phyloP scores from a whole-genome alignment of 2,329 filamentous ascomycete genomes.

The Cryoendolithus antarcticus region DNA sequence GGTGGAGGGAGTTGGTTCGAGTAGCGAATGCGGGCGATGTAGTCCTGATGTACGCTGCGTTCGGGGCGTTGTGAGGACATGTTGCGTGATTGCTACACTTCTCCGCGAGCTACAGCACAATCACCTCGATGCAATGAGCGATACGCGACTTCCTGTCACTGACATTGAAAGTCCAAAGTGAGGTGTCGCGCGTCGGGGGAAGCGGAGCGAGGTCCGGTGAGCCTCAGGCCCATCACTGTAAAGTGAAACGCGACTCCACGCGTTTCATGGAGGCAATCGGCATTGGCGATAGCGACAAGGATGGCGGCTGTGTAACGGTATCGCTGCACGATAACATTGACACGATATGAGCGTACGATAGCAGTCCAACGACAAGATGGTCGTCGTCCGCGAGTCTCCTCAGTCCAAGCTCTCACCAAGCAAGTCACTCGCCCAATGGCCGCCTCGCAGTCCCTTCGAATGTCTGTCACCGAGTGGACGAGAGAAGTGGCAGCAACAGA shows the following conservation, averaged over 20 bases:
- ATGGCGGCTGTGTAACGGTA: too few species aligned
- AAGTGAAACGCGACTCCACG: too few species aligned
- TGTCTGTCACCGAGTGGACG: constrained; percentile 67
- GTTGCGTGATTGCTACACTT: background rate
- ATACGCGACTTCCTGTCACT: too few species aligned
- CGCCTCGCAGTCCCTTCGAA: constrained; percentile 51
- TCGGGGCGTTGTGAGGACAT: constrained; percentile 16
- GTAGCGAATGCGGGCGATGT: constrained; percentile 90
- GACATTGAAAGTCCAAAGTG: too few species aligned
- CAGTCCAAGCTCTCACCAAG: constrained; percentile 32
- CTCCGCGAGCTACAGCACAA: background rate
- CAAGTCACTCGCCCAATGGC: constrained; percentile 39
- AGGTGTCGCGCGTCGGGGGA: too few species aligned
- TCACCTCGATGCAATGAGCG: background rate
- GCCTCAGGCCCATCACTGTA: too few species aligned
- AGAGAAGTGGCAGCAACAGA: constrained; percentile 57
- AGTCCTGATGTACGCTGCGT: constrained; percentile 67
- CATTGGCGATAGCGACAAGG: too few species aligned
- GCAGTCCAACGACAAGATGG: constrained; percentile 13
- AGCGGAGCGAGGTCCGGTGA: too few species aligned
- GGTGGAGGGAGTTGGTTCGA: constrained; percentile 92
- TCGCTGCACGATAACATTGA: too few species aligned
- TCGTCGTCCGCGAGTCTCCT: constrained; percentile 37
- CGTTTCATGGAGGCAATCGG: too few species aligned
- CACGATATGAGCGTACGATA: too few species aligned